A percentile compares a stretch with the other conserved stretches of the same genome.
phyloP scores from a whole-genome alignment of 2,329 filamentous ascomycete genomes.

The Byssoonygena ceratinophila region DNA sequence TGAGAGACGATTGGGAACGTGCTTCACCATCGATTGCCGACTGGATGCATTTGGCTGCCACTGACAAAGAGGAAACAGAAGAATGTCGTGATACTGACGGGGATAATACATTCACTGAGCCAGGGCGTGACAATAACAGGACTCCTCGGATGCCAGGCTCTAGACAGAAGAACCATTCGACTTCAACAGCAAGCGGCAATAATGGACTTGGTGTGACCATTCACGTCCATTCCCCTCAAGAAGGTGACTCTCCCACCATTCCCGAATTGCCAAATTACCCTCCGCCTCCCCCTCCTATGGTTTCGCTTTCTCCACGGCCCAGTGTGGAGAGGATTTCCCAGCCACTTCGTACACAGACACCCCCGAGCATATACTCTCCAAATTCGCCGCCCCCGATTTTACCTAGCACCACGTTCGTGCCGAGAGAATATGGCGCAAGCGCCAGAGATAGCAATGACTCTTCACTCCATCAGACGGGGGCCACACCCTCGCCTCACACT shows the following conservation, averaged over 20 bases:
- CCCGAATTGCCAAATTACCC: conserved; percentile 35
- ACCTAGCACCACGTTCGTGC: conserved; percentile 12
- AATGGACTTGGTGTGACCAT: conserved; percentile 39
- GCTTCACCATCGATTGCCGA: conserved; percentile 42
- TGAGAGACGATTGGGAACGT: conserved; percentile 40
- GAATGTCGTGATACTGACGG: neutral
- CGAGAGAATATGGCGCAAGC: conserved; percentile 17
- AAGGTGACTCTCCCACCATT: conserved; percentile 21
- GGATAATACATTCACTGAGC: neutral
- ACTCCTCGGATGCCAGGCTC: conserved; percentile 22
- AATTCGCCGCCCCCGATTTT: conserved; percentile 14
- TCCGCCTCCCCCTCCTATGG: conserved; percentile 39
- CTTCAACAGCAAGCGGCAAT: conserved; percentile 21
- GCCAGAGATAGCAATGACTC: conserved; percentile 31
- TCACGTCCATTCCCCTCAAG: conserved; percentile 28
- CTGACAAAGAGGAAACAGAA: conserved; percentile 22
- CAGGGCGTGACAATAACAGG: conserved; percentile 18
- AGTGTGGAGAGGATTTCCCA: conserved; percentile 9
- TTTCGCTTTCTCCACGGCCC: conserved; percentile 7
- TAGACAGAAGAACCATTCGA: conserved; percentile 12
- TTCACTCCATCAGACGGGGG: conserved; percentile 25
- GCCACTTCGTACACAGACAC: conserved; percentile 14
- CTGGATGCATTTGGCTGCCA: conserved; percentile 39
- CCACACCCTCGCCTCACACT: conserved; percentile 25
- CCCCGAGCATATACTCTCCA: conserved; percentile 21